phyloP scores from a whole-genome alignment of 2,329 filamentous ascomycete genomes.

The Annulohypoxylon truncatum region DNA sequence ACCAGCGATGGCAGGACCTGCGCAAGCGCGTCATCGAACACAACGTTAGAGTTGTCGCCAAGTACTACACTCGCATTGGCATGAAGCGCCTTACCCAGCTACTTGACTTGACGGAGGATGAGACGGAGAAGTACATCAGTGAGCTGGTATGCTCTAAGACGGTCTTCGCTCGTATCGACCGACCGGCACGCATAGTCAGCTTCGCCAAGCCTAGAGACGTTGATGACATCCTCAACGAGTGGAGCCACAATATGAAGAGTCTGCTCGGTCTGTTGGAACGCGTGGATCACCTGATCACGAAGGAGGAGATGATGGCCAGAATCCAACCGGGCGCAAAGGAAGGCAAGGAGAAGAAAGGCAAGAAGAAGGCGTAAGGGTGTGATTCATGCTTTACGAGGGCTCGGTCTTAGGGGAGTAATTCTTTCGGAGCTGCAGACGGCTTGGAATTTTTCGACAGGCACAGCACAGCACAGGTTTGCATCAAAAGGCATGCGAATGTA shows the following conservation, averaged over 20 bases:
- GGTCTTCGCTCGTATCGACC: conserved; percentile 96
- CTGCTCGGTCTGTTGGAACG: conserved; percentile 85
- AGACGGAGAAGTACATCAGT: conserved; percentile 99
- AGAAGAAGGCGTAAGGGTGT: conserved; percentile 48
- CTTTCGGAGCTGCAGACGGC: conserved; percentile 24
- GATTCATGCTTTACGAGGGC: conserved; percentile 9
- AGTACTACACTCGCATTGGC: conserved; percentile 98
- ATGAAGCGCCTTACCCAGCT: conserved; percentile 91
- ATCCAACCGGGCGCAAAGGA: conserved; percentile 75
- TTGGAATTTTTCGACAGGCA: conserved; percentile 25
- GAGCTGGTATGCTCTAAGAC: conserved; percentile 98
- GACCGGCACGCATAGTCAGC: conserved; percentile 89
- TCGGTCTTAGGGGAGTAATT: conserved; percentile 33
- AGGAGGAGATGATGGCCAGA: conserved; percentile 99
- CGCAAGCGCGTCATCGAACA: conserved; percentile 99
- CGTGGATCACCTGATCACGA: conserved; percentile 98
- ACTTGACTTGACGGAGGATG: conserved; percentile 90
- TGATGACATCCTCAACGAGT: conserved; percentile 97
- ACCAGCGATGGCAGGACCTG: conserved; percentile 90
- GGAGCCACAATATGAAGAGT: conserved; percentile 98
- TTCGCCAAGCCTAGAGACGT: conserved; percentile 96
- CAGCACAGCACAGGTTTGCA: conserved; percentile 40
- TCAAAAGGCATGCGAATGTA: conserved; percentile 48
- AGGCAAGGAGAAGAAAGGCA: conserved; percentile 51
- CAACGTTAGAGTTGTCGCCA: conserved; percentile 96